Base-by-base conservation (phyloP, 2,329 filamentous ascomycete species). In the Phaeosphaeria sp. region DNA sequence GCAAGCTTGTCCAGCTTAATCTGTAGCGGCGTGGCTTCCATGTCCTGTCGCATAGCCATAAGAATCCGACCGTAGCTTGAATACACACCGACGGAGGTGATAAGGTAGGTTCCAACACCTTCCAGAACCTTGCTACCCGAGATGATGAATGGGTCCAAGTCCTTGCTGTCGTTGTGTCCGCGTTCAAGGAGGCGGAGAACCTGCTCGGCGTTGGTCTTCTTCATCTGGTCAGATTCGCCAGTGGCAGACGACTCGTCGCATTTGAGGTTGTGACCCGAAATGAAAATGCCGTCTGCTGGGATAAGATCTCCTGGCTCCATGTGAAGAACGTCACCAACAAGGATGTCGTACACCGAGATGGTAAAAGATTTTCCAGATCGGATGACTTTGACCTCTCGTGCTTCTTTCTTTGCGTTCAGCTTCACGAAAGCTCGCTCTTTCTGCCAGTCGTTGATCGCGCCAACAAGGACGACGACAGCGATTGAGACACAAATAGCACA, bases 91-190 rank as follows among this genome's bases (percentile, higher is more conserved):
- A 89, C 87, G 4, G 90, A 86, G 1, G 90, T 92, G 53, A 93
- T 90, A 53, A 94, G 74, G 75, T 92, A 93, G 3, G 86, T 87
- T 9, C 91, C 91, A 7, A 92, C 83, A 53, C 91, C 91, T 68
- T 92, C 89, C 0, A 87, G 87, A 11, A 94, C 87, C 65, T 92
- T 92, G 2, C 89, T 89, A 46, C 91, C 93, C 27, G 93, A 97
- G 65, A 96, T 91, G 68, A 97, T 92, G 75, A 94, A 94, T 0
- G 91, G 91, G 66, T 93, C 91, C 59, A 90, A 79, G 68, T 92
- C 92, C 79, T 83, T 83, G 36, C 89, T 77, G 17, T 81, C 81
- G 51, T 88, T 82, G 57, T 86, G 81, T 47, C 85, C 87, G n/a
- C n/a, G n/a, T 60, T 89, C 84, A 61, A 90, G 88, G 3, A 86